Conservation (phyloP, 164 flowering plant species). For the Nymphaea thermarum region DNA sequence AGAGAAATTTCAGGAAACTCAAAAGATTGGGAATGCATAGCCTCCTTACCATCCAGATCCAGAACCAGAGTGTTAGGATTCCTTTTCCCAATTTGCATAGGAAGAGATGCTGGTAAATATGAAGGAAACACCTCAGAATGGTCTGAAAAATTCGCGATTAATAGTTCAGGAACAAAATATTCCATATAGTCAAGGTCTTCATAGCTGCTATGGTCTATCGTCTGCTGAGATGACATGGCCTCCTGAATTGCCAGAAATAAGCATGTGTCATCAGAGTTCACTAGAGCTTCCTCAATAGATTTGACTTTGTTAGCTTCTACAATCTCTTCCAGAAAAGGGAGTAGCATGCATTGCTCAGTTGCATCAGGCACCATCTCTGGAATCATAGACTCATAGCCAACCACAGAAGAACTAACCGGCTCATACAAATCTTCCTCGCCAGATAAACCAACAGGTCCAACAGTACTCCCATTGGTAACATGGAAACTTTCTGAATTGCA, state of each 20-base stretch:
- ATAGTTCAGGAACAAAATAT: too few relatives aligned
- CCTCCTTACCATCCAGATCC: slow-evolving; percentile 47
- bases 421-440: slow-evolving; percentile 29
- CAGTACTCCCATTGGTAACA: slow-evolving; percentile 50
- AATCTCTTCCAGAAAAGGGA: slow-evolving; percentile 56
- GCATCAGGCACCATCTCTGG: slow-evolving; percentile 40
- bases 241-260: slow-evolving; percentile 50
- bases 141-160: too few relatives aligned
- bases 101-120: too few relatives aligned
- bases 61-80: too few relatives aligned
- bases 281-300: slow-evolving; percentile 23
- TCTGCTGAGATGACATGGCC: slow-evolving; percentile 29
- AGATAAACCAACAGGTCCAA: slow-evolving; percentile 29
- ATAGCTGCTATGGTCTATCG: slow-evolving; percentile 22
- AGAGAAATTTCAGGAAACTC: background rate
- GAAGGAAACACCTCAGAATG: too few relatives aligned
- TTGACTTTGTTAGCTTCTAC: slow-evolving; percentile 21
- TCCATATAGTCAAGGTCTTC: slow-evolving; percentile 62
- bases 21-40: background rate
- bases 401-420: slow-evolving; percentile 14
- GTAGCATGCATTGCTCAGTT: slow-evolving; percentile 43
- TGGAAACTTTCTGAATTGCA: slow-evolving; percentile 58
- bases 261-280: slow-evolving; percentile 28
- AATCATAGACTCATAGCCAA: slow-evolving; percentile 33
- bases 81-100: too few relatives aligned